phyloP scores from a whole-genome alignment of 2,329 filamentous ascomycete species.

The Arthrinium phaeospermum region DNA sequence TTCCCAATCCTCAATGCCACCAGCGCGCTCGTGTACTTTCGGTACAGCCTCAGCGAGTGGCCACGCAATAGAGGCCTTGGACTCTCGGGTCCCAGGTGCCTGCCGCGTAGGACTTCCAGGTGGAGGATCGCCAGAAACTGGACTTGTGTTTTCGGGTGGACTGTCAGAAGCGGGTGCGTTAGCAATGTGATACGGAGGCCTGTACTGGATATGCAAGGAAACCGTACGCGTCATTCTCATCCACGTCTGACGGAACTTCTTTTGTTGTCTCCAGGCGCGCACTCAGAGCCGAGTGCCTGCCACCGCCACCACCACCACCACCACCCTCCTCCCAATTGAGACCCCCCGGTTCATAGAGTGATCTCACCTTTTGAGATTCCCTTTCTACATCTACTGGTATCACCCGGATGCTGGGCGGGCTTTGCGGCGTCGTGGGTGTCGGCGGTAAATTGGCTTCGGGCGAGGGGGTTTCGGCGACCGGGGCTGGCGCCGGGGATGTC shows the following conservation, averaged over 20 bases:
- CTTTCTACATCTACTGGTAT: constrained; percentile 62
- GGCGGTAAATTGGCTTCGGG: constrained; percentile 22
- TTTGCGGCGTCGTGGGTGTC: constrained; percentile 28
- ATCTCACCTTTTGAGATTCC: constrained; percentile 72
- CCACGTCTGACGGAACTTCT: constrained; percentile 58
- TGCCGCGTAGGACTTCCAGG: constrained; percentile 38
- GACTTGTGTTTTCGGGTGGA: constrained; percentile 32
- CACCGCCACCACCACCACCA: constrained; percentile 22
- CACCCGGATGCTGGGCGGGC: constrained; percentile 55
- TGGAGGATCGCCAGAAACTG: constrained; percentile 30
- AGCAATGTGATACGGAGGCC: constrained; percentile 34
- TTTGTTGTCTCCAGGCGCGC: constrained; percentile 55
- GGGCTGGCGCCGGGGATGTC: constrained; percentile 6
- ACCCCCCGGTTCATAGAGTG: constrained; percentile 64
- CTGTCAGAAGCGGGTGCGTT: constrained; percentile 22
- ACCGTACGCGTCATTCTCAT: constrained; percentile 62
- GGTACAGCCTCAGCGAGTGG: constrained; percentile 47
- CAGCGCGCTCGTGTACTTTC: constrained; percentile 56
- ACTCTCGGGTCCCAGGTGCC: constrained; percentile 23
- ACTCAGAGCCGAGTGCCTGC: constrained; percentile 51
- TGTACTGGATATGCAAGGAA: constrained; percentile 51
- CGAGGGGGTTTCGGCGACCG: constrained; percentile 20
- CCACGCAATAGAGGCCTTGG: constrained; percentile 40
- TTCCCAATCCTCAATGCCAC: constrained; percentile 71
- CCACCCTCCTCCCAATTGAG: constrained; percentile 58